Evolutionary conservation across 2,329 filamentous ascomycete genomes (phyloP).

Genomic region (Diaporthe helianthi): DNA sequence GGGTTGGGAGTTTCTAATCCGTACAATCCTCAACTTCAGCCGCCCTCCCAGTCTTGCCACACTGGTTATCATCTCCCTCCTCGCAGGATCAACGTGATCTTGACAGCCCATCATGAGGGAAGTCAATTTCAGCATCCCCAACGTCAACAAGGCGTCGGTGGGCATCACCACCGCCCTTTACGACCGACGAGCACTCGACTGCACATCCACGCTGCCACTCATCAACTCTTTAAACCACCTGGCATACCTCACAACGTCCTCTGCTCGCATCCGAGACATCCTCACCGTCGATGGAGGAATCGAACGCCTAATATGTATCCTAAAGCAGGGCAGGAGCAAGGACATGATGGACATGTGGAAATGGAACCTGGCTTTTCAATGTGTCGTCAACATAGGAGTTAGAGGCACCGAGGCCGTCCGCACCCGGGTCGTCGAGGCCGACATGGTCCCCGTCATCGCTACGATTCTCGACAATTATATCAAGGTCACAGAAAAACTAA

Average conservation of each 20-base stretch:
- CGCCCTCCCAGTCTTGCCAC: not conserved
- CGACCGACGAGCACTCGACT: slow-evolving; percentile 95
- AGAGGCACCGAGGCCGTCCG: slow-evolving; percentile 92
- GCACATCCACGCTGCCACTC: slow-evolving; percentile 94
- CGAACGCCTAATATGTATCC: slow-evolving; percentile 93
- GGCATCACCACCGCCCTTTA: slow-evolving; percentile 98
- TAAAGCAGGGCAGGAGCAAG: slow-evolving; percentile 95
- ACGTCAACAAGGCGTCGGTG: slow-evolving; percentile 91
- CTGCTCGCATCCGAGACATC: slow-evolving; percentile 95
- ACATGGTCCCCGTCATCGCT: slow-evolving; percentile 98
- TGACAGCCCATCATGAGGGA: slow-evolving; percentile 82
- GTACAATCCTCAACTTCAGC: slow-evolving; percentile 24
- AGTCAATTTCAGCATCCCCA: slow-evolving; percentile 97
- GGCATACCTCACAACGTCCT: slow-evolving; percentile 97
- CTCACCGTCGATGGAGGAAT: slow-evolving; percentile 98
- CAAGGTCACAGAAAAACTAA: slow-evolving; percentile 90
- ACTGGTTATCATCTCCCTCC: slow-evolving; percentile 1
- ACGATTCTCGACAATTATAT: slow-evolving; percentile 99
- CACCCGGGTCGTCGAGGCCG: slow-evolving; percentile 94
- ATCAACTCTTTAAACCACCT: slow-evolving; percentile 99
- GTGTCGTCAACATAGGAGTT: slow-evolving; percentile 98
- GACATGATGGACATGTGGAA: slow-evolving; percentile 99
- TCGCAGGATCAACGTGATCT: slow-evolving; percentile 8
- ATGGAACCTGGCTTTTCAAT: slow-evolving; percentile 99
- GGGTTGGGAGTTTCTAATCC: slow-evolving; percentile 24